Base-by-base conservation (phyloP, 805 yeast genomes). In the Metschnikowia sp. region DNA sequence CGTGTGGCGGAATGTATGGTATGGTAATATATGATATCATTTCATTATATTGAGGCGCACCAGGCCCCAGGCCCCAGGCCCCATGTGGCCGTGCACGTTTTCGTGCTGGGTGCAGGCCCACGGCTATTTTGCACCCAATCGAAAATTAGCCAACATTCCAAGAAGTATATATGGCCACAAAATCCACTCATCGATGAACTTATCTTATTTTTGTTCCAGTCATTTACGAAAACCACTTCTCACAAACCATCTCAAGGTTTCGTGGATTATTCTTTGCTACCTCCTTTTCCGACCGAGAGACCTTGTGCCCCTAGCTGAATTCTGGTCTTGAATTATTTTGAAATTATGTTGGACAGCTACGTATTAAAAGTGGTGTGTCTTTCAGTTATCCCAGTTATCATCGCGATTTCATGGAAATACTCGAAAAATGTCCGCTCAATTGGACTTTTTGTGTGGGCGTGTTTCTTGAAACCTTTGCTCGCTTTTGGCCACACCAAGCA, bases 381-480 rank as follows among this genome's bases (percentile, higher is more conserved):
- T 9, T 42, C 41, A 5, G 36, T 42, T 12, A 12, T 47, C 15
- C 40, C 46, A 18, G 22, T 47, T 36, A 15, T 40, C 36, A 6
- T 37, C 37, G 0, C 32, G 35, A 22, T 18, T 35, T 1, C 7
- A 4, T 5, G 26, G 5, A 22, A 22, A 22, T 22, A 22, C 26
- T 44, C 29, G 38, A 39, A 29, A 1, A 52, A 55, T 22, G 45
- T 63, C 39, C 59, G 57, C 34, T 62, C 74, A 11, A 42, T 65
- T 3, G 47, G 63, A 22, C 61, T 66, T 9, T 72, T 72, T 49
- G 59, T 62, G 10, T 72, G 75, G 75, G 70, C 72, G 41, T 83
- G 89, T 56, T 84, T 83, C 55, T 53, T 84, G 51, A 82, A 79
- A 58, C 88, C 88, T 2, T 70, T 81, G 41, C 32, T 64, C 53